Evolutionary conservation across 495 filamentous ascomycete genomes (phyloP), one percentile per base, ranked within the genome.

Genomic region (Articulospora tetracladia): DNA sequence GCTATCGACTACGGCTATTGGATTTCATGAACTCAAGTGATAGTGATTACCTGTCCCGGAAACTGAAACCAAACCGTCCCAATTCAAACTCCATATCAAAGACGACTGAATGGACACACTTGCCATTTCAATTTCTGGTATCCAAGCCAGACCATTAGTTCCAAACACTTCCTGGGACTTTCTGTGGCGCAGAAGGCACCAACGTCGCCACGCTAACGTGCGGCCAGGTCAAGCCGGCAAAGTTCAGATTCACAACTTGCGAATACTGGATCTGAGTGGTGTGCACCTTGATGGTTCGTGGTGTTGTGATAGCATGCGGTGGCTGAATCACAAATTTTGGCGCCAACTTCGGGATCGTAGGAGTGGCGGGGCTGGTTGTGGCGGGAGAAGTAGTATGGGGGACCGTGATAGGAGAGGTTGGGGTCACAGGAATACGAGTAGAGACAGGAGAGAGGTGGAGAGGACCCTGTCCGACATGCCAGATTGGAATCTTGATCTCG

Each of bases 181-280:
- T 44, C 48, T 25, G 20, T 26, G 23, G 50, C 32, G 36, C 46
- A 30, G 56, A 34, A 19, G 68, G 68, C 10, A 69, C 61, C 50
- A 72, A 54, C 28, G 70, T 72, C 20, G 66, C 66, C 1, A 67
- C 61, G 6, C 60, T 65, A 15, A 70, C 62, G 53, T 72, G 70
- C 51, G 70, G 70, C 70, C 70, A 72, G 32, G 54, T 66, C 59
- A 70, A 49, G 41, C 57, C 61, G 12, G 60, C 66, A 39, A 72
- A 72, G 54, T 72, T 68, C 19, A 72, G 63, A 13, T 59, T 44
- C 44, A 72, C 70, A 3, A 20, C 54, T 58, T 72, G 70, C n/a
- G 70, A 70, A 41, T 72, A 72, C 58, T 72, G 68, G 60, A 69
- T 70, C 51, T 72, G 61, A 11, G 61, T 55, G 1, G 58, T 55